Conservation (phyloP, 2,329 filamentous ascomycete genomes). For the Dichotomopilus funicola region DNA sequence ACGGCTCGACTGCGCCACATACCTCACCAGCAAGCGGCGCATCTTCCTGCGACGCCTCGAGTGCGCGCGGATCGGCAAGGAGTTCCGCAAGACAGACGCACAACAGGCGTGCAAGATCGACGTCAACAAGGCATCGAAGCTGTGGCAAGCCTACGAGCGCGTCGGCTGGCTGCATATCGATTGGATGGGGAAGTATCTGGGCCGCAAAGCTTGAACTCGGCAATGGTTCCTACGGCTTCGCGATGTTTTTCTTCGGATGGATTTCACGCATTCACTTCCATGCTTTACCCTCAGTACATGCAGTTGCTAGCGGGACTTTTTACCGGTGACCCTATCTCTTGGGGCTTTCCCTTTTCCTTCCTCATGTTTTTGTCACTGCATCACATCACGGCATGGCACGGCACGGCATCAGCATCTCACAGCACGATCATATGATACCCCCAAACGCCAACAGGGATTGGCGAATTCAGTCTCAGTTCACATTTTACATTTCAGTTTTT, state of each 20-base stretch:
- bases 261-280: neutral
- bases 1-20: conserved; percentile 78
- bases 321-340: neutral
- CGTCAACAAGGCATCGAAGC: conserved; percentile 91
- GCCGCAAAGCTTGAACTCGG: conserved; percentile 63
- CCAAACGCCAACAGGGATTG: conserved; percentile 1
- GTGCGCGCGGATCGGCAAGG: conserved; percentile 61
- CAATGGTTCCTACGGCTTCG: neutral
- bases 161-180: conserved; percentile 69
- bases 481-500: conserved; percentile 1
- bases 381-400: conserved; percentile 11
- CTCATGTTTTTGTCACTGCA: conserved; percentile 2
- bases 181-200: conserved; percentile 17
- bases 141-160: conserved; percentile 83
- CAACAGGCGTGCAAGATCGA: conserved; percentile 98
- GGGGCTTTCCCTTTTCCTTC: conserved; percentile 8
- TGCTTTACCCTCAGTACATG: neutral
- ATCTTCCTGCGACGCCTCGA: conserved; percentile 76
- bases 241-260: neutral
- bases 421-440: conserved; percentile 14
- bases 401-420: conserved; percentile 6
- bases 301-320: neutral
- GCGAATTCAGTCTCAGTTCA: conserved; percentile 1
- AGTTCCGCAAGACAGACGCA: conserved; percentile 90
- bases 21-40: conserved; percentile 85